Percentiles rank a stretch among this genome's conserved stretches.
These are phyloP conservation scores for Obelidium mucronatum DNA, from an alignment of 192 early-diverging fungal species.

Conservation along the genomic window DNA sequence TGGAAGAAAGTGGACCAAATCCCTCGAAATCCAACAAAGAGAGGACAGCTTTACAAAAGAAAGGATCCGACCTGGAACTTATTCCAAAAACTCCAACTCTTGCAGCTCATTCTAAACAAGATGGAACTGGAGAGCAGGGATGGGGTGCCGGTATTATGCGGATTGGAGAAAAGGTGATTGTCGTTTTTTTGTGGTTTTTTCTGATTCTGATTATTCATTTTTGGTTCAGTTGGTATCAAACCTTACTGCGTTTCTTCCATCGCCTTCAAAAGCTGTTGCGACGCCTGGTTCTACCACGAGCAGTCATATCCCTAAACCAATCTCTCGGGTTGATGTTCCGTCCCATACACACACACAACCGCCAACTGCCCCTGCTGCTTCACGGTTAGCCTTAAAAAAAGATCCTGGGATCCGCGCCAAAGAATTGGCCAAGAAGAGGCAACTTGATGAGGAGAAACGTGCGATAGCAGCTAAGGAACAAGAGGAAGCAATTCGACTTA, in stretches of 20 bases:
- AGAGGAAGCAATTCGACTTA: neutral
- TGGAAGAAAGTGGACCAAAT: neutral
- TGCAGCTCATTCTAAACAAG: no score
- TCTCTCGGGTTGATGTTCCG: neutral
- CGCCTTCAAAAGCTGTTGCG: neutral
- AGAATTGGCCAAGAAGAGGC: neutral
- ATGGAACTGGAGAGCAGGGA: neutral
- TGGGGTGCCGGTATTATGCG: constrained; percentile 16
- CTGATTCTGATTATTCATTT: neutral
- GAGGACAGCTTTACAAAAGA: no score
- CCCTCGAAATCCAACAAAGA: no score
- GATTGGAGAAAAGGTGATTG: constrained; percentile 17
- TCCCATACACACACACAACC: neutral
- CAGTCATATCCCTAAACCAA: neutral
- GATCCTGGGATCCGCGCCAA: constrained; percentile 3
- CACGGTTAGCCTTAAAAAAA: constrained; percentile 13
- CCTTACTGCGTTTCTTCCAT: constrained; percentile 6
- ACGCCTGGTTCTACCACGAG: neutral
- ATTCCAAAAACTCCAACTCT: constrained; percentile 3
- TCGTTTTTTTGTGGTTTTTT: neutral
- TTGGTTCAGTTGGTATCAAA: neutral
- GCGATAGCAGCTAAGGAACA: neutral
- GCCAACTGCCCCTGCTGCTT: neutral
- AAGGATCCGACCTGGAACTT: no score
- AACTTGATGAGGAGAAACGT: neutral